phyloP scores from a whole-genome alignment of 371 early-diverging fungal genomes.

The Actinomortierella wolfii region DNA sequence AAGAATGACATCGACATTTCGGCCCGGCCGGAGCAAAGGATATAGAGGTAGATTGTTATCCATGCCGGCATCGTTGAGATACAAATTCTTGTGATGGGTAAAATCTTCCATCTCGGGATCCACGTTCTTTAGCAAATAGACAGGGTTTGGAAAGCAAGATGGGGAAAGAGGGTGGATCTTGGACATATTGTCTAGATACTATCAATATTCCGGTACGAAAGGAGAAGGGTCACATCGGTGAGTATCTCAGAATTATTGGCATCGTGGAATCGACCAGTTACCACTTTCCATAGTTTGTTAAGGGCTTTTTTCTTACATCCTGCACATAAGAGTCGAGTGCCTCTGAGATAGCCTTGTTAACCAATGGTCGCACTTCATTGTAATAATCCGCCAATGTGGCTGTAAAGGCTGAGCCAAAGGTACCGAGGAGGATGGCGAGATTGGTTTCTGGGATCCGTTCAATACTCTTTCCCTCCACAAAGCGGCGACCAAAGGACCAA shows the following conservation, averaged over 20 bases:
- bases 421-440: constrained; percentile 65
- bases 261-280: not conserved
- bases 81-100: constrained; percentile 47
- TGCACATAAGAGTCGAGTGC: constrained; percentile 36
- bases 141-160: constrained; percentile 61
- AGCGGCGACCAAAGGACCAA: constrained; percentile 77
- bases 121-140: constrained; percentile 49
- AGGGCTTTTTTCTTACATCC: constrained; percentile 24
- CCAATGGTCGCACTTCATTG: constrained; percentile 56
- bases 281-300: too few species aligned
- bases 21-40: constrained; percentile 64
- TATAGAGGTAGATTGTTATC: constrained; percentile 81
- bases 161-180: constrained; percentile 60
- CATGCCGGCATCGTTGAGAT: constrained; percentile 75
- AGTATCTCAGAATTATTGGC: too few species aligned
- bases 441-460: constrained; percentile 65
- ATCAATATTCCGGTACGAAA: not conserved
- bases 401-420: constrained; percentile 71
- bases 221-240: too few species aligned
- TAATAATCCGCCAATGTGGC: constrained; percentile 69
- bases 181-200: constrained; percentile 52
- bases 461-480: constrained; percentile 60
- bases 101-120: constrained; percentile 26
- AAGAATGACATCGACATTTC: constrained; percentile 70
- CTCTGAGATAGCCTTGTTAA: constrained; percentile 33